Conservation (phyloP, 495 filamentous ascomycete genomes). For the Podospora bellae-mahoneyi region DNA sequence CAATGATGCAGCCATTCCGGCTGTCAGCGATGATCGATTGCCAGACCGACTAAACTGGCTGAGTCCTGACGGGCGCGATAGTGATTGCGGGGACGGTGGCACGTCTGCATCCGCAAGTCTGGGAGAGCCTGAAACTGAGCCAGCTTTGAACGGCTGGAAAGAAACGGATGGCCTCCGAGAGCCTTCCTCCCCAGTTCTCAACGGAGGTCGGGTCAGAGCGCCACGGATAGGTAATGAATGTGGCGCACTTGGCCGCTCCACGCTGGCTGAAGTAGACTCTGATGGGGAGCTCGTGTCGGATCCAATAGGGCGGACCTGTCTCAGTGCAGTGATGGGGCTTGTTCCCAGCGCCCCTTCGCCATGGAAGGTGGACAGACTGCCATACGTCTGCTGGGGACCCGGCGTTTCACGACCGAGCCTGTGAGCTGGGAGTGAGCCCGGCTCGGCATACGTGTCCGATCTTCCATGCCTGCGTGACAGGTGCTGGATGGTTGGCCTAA, state of each 20-base stretch:
- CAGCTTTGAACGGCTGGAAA: constrained; percentile 91
- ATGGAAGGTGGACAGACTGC: constrained; percentile 90
- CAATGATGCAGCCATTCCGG: constrained; percentile 62
- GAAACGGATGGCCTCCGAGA: constrained; percentile 74
- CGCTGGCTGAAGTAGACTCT: constrained; percentile 55
- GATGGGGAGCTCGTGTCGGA: constrained; percentile 61
- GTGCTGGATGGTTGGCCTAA: constrained; percentile 64
- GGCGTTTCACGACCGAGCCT: constrained; percentile 47
- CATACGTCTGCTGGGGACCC: constrained; percentile 78
- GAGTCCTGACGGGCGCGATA: constrained; percentile 48
- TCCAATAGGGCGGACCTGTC: constrained; percentile 57
- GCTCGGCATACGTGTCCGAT: constrained; percentile 49
- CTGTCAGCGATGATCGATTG: constrained; percentile 62
- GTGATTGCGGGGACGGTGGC: constrained; percentile 59
- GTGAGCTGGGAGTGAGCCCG: constrained; percentile 70
- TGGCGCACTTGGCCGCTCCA: constrained; percentile 38
- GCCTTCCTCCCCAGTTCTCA: constrained; percentile 43
- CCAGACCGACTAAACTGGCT: constrained; percentile 59
- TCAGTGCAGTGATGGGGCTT: constrained; percentile 83
- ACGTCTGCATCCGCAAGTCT: constrained; percentile 38
- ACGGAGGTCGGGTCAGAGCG: constrained; percentile 36
- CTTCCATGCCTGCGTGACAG: constrained; percentile 31
- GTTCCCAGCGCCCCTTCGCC: constrained; percentile 71
- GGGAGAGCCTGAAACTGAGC: constrained; percentile 88
- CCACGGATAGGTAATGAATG: constrained; percentile 46